These are phyloP conservation scores for Lactarius sp. DNA, from an alignment of 768 basidiomycete genomes.

Conservation along the genomic window DNA sequence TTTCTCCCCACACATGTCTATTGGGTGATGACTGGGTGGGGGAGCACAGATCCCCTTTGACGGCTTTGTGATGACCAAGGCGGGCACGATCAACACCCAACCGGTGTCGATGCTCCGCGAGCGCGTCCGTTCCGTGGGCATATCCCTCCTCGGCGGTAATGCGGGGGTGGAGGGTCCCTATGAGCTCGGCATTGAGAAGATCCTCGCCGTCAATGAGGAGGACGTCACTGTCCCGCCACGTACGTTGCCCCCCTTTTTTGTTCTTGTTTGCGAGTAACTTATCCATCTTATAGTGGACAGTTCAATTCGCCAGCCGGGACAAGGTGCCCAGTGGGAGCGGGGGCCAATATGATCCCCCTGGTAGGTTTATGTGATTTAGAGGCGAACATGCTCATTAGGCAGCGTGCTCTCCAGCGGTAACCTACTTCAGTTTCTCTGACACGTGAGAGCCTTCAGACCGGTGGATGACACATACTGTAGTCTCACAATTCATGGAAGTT, in stretches of 20 bases:
- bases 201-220: constrained; percentile 76
- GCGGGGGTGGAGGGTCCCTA: constrained; percentile 68
- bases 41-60: constrained; percentile 71
- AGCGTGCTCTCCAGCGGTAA: background rate
- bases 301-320: background rate
- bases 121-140: constrained; percentile 73
- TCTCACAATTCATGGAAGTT: background rate
- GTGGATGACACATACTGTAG: background rate
- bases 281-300: constrained; percentile 4
- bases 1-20: background rate
- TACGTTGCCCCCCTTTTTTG: constrained; percentile 23
- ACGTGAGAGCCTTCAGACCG: background rate
- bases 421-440: background rate
- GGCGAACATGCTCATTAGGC: background rate
- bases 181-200: constrained; percentile 78
- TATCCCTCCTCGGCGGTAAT: constrained; percentile 84
- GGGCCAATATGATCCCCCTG: constrained; percentile 13
- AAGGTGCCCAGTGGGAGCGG: constrained; percentile 3
- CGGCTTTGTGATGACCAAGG: constrained; percentile 69
- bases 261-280: background rate
- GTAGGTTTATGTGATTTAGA: background rate
- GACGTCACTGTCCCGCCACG: constrained; percentile 40
- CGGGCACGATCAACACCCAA: constrained; percentile 60
- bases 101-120: constrained; percentile 75
- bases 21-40: no score